A percentile compares a stretch with the other conserved stretches of the same genome.
phyloP scores from a whole-genome alignment of 305 asterid genomes.

The Fraxinus ornus region DNA sequence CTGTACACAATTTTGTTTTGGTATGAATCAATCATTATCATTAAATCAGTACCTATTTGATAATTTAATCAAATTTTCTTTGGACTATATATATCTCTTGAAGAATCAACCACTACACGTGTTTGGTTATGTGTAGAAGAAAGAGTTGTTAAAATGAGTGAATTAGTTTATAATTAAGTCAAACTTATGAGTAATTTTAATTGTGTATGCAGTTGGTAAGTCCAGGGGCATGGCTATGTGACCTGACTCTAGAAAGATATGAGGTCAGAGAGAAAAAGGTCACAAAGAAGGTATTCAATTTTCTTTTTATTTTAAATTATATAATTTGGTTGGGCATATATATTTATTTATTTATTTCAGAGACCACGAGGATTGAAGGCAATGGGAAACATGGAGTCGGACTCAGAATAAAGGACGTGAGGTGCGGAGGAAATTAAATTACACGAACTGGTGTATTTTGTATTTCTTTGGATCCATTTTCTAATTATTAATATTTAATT shows the following conservation, averaged over 20 bases:
- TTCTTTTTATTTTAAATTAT: not conserved
- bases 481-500: not conserved
- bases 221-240: constrained; percentile 92
- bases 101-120: not conserved
- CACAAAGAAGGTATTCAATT: constrained; percentile 65
- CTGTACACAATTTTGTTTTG: not conserved
- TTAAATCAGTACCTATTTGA: not conserved
- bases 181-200: not conserved
- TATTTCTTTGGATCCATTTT: not conserved
- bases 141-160: not conserved
- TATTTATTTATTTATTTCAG: constrained; percentile 33
- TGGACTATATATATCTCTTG: not conserved
- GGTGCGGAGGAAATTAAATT: not conserved
- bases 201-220: constrained; percentile 62
- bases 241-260: constrained; percentile 78
- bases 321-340: not conserved
- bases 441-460: not conserved
- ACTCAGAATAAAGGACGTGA: constrained; percentile 54
- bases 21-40: not conserved
- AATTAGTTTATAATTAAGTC: not conserved
- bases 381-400: constrained; percentile 89
- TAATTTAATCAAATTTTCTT: not conserved
- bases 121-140: not conserved
- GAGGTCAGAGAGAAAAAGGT: constrained; percentile 94
- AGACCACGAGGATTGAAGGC: constrained; percentile 92